These are phyloP conservation scores for Phytophthora parvispora DNA, from an alignment of 352 stramenopile species.

Conservation along the genomic window DNA sequence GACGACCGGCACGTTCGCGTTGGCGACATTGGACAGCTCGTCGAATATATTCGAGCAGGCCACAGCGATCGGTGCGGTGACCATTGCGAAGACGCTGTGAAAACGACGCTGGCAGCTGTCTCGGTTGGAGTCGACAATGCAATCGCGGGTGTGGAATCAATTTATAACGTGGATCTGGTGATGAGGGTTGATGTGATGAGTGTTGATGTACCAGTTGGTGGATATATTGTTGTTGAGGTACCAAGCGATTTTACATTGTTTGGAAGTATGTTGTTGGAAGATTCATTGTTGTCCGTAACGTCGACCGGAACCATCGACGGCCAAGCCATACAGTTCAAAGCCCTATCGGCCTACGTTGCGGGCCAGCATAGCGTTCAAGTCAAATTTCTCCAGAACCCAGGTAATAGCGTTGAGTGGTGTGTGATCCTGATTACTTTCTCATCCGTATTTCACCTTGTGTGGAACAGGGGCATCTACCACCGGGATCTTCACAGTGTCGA, in stretches of 20 bases:
- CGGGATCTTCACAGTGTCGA: slow-evolving; percentile 43
- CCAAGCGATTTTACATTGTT: slow-evolving; percentile 20
- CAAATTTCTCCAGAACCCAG: slow-evolving; percentile 45
- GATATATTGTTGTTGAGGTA: slow-evolving; percentile 31
- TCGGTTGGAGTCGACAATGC: not conserved
- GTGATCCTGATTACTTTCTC: not conserved
- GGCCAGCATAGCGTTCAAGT: slow-evolving; percentile 31
- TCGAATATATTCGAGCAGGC: slow-evolving; percentile 11
- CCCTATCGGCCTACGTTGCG: slow-evolving; percentile 6
- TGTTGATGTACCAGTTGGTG: slow-evolving; percentile 30
- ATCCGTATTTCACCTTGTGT: slow-evolving; percentile 1
- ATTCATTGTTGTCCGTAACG: slow-evolving; percentile 1
- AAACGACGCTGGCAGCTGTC: slow-evolving; percentile 13
- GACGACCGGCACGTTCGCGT: slow-evolving; percentile 44
- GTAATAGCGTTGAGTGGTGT: slow-evolving; percentile 7
- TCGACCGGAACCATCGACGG: slow-evolving; percentile 17
- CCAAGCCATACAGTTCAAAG: slow-evolving; percentile 18
- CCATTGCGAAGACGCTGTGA: too few relatives aligned
- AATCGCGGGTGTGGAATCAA: slow-evolving; percentile 33
- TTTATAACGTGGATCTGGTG: slow-evolving; percentile 21
- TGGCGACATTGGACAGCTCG: slow-evolving; percentile 48
- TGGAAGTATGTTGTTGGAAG: slow-evolving; percentile 17
- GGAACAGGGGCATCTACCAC: slow-evolving; percentile 43
- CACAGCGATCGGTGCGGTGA: not conserved
- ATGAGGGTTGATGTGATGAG: too few relatives aligned